These are phyloP conservation scores for Piromyces finnis DNA, from an alignment of 192 early-diverging fungal species.

Conservation along the genomic window DNA sequence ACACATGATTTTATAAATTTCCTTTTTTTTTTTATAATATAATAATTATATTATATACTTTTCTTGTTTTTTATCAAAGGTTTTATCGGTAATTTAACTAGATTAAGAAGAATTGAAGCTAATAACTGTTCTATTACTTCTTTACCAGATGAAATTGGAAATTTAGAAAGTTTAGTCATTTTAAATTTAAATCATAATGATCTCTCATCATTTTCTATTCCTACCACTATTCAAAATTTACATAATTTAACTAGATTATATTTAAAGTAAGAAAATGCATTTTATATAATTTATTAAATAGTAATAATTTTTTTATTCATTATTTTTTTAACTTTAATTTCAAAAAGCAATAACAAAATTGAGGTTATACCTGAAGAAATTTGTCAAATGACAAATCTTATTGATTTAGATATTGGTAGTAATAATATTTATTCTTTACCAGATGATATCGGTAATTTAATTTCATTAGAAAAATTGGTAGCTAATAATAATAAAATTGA, in stretches of 20 bases:
- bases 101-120: neutral
- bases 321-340: too few species aligned
- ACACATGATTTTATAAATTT: too few species aligned
- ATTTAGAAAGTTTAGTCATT: neutral
- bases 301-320: too few species aligned
- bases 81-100: neutral
- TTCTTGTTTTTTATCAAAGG: neutral
- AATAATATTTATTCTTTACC: conserved; percentile 2
- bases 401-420: conserved; percentile 2
- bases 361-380: conserved; percentile 4
- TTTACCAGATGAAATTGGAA: conserved; percentile 2
- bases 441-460: conserved; percentile 3
- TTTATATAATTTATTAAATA: too few species aligned
- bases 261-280: neutral
- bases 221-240: neutral
- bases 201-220: conserved; percentile 2
- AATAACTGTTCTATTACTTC: neutral
- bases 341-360: conserved; percentile 3
- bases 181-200: neutral
- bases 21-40: too few species aligned
- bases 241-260: neutral
- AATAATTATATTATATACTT: neutral
- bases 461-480: neutral
- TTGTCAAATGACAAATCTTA: conserved; percentile 2
- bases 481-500: conserved; percentile 2